These are phyloP conservation scores for Sugiyamaella paludigena DNA, from an alignment of 1,139 yeast genomes.

Conservation along the genomic window DNA sequence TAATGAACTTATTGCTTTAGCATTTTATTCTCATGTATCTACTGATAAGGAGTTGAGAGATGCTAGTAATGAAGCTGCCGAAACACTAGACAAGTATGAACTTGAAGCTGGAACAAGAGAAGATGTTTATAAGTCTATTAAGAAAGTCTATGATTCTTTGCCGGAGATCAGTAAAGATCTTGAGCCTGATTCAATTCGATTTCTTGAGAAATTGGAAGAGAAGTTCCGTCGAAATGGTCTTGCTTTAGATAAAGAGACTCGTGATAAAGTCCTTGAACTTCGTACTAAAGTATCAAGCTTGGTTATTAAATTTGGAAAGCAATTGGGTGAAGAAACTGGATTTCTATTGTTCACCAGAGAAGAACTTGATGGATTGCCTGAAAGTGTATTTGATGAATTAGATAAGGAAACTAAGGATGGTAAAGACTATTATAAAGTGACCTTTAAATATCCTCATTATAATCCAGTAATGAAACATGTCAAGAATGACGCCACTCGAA, in stretches of 20 bases:
- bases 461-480: conserved; percentile 76
- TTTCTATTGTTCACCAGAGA: conserved; percentile 56
- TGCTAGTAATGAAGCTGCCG: conserved; percentile 64
- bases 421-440: conserved; percentile 60
- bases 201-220: conserved; percentile 53
- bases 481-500: conserved; percentile 59
- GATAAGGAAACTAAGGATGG: conserved; percentile 43
- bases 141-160: conserved; percentile 46
- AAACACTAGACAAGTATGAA: conserved; percentile 51
- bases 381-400: conserved; percentile 57
- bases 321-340: conserved; percentile 70
- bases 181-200: conserved; percentile 57
- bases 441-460: conserved; percentile 78
- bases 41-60: conserved; percentile 60
- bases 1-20: conserved; percentile 48
- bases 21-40: conserved; percentile 71
- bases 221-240: conserved; percentile 67
- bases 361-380: conserved; percentile 73
- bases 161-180: conserved; percentile 33
- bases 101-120: conserved; percentile 66
- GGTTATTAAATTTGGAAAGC: conserved; percentile 57
- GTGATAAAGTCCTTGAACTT: conserved; percentile 56
- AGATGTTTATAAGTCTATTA: conserved; percentile 62
- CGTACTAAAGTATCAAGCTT: conserved; percentile 59
- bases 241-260: conserved; percentile 52